A percentile compares a stretch with the other conserved stretches of the same genome.
phyloP scores from a whole-genome alignment of 805 yeast genomes.

The Saturnispora serradocipensis region DNA sequence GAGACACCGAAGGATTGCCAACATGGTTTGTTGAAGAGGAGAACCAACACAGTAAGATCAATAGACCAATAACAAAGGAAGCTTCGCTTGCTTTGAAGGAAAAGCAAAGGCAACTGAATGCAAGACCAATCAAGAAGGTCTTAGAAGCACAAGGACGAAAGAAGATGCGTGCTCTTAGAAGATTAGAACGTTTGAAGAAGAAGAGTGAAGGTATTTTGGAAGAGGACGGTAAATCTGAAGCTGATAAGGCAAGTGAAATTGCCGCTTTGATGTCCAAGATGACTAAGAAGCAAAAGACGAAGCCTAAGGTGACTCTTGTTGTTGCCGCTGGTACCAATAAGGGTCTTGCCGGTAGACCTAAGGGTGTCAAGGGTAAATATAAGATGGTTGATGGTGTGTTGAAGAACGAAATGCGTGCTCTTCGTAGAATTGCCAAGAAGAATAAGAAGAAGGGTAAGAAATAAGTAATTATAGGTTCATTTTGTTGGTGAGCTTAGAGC shows the following conservation, averaged over 20 bases:
- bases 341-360: conserved; percentile 91
- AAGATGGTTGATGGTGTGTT: conserved; percentile 98
- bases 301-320: conserved; percentile 81
- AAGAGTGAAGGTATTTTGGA: conserved; percentile 88
- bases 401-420: conserved; percentile 95
- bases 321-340: conserved; percentile 79
- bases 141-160: conserved; percentile 95
- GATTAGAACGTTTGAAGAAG: conserved; percentile 83
- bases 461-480: background rate
- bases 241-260: conserved; percentile 91
- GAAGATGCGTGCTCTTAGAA: conserved; percentile 82
- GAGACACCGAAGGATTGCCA: conserved; percentile 86
- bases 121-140: conserved; percentile 98
- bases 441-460: conserved; percentile 42
- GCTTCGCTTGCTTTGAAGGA: conserved; percentile 73
- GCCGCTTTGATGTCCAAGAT: conserved; percentile 74
- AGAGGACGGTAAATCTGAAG: conserved; percentile 77
- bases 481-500: background rate
- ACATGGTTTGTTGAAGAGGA: conserved; percentile 98
- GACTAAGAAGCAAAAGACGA: conserved; percentile 56
- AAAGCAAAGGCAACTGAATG: conserved; percentile 73
- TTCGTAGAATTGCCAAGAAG: conserved; percentile 83
- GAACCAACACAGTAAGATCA: conserved; percentile 70
- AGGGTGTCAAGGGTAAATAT: conserved; percentile 93
- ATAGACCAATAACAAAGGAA: conserved; percentile 92